Conservation (phyloP, 176 grass and related monocot genomes). For the Carex littledalei region DNA sequence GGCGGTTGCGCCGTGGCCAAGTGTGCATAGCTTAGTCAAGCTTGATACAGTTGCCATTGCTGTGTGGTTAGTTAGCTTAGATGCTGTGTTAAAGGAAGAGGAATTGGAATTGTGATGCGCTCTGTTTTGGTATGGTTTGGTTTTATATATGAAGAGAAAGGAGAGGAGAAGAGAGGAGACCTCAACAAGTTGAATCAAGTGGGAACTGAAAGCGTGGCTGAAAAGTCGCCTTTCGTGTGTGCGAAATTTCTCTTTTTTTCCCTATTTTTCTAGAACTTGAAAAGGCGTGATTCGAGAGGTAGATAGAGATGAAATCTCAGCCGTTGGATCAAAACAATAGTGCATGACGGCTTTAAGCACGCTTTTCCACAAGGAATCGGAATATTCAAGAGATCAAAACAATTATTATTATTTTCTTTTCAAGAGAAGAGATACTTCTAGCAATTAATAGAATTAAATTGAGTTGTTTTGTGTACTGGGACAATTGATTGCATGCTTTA, state of each 20-base stretch:
- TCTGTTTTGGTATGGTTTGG: neutral
- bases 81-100: neutral
- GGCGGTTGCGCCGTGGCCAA: neutral
- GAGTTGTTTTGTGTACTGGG: neutral
- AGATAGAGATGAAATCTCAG: neutral
- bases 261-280: neutral
- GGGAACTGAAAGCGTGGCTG: neutral
- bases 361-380: no score
- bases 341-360: neutral
- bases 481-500: neutral
- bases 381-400: no score
- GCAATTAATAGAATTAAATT: neutral
- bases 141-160: slow-evolving; percentile 5
- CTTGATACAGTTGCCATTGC: neutral
- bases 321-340: neutral
- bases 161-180: neutral
- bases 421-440: no score
- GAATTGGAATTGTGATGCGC: neutral
- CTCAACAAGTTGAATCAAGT: neutral
- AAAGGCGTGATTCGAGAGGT: neutral
- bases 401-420: no score
- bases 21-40: slow-evolving; percentile 5
- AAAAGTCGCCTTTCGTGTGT: neutral
- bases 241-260: neutral
- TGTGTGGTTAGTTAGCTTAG: neutral